These are phyloP conservation scores for Spongospora subterranea DNA, from an alignment of 208 protist genomes.

Conservation along the genomic window DNA sequence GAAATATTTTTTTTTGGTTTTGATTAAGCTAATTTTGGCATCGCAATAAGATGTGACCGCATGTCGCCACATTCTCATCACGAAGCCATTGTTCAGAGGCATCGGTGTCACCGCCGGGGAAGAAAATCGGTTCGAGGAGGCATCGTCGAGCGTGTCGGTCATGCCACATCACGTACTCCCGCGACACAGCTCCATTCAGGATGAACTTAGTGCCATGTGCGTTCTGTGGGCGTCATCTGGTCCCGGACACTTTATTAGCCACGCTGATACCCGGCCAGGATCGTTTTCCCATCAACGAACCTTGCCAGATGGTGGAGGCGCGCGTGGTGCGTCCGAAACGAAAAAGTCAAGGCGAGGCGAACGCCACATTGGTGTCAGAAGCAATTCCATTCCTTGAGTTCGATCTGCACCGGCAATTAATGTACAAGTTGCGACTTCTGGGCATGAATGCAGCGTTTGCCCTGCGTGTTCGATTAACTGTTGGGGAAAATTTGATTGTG, in stretches of 20 bases:
- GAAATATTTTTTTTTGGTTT: too few relatives aligned
- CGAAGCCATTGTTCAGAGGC: too few relatives aligned
- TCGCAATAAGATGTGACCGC: too few relatives aligned
- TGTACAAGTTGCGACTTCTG: conserved; percentile 69
- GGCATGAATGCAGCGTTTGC: conserved; percentile 73
- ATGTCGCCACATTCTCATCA: too few relatives aligned
- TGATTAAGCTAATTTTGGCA: too few relatives aligned
- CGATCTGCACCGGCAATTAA: conserved; percentile 71
- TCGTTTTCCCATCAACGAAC: conserved; percentile 56
- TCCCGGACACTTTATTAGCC: conserved; percentile 2
- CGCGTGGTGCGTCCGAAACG: conserved; percentile 65
- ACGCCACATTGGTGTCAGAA: conserved; percentile 65
- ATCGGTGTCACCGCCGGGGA: too few relatives aligned
- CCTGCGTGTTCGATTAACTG: conserved; percentile 66
- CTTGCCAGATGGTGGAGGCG: conserved; percentile 65
- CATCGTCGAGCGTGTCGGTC: background rate
- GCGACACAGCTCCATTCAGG: conserved; percentile 20
- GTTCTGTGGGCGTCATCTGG: background rate
- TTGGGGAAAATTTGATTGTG: conserved; percentile 64
- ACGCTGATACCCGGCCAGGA: background rate
- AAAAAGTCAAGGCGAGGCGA: conserved; percentile 65
- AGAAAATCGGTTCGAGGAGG: too few relatives aligned
- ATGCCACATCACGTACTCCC: conserved; percentile 14
- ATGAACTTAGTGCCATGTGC: conserved; percentile 53
- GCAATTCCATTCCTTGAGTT: conserved; percentile 72